Base-by-base conservation (phyloP, 2,329 filamentous ascomycete species). In the Gyromitra esculenta region DNA sequence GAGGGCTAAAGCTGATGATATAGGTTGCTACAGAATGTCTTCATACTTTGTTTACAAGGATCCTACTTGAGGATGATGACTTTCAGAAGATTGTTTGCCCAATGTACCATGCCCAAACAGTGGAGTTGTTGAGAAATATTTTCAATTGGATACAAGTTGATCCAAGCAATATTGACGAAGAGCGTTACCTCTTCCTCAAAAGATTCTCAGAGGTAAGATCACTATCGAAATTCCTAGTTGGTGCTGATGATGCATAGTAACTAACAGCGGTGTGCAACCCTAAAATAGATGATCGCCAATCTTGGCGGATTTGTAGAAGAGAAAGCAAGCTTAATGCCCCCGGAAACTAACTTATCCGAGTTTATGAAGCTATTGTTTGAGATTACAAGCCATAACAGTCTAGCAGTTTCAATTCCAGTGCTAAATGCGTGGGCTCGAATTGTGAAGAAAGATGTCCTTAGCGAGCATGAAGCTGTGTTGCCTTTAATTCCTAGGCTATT, bases 351-450 rank as follows among this genome's bases (percentile, higher is more conserved):
- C 82, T 86, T 95, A 11, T 87, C 90, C 43, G 90, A 89, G 4
- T 92, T 98, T 80, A 87, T 98, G 75, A 89, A 91, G 64, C 89
- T 99, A 71, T 87, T 97, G 59, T 88, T 95, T 77, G 86, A 89
- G 71, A 91, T 97, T 68, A 89, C 94, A 71, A 92, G 92, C 80
- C 93, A 92, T 83, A 90, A 92, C 81, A 98, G 96, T 82, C 87
- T 99, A 72, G 91, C 96, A 57, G 91, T 99, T 18, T 97, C 96
- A 1, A 97, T 98, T 81, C 95, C 96, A 1, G 90, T 96, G 8
- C 87, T 99, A 57, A 92, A 97, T 80, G 91, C 92, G 25, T 98
- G 94, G 94, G 94, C 92, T 7, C 92, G 91, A 79, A 86, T 98
- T 64, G 86, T 99, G 56, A 89, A 88, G 79, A 91, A 92, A 71